Conservation (phyloP, 805 yeast genomes). For the Saccharomyces mikatae region DNA sequence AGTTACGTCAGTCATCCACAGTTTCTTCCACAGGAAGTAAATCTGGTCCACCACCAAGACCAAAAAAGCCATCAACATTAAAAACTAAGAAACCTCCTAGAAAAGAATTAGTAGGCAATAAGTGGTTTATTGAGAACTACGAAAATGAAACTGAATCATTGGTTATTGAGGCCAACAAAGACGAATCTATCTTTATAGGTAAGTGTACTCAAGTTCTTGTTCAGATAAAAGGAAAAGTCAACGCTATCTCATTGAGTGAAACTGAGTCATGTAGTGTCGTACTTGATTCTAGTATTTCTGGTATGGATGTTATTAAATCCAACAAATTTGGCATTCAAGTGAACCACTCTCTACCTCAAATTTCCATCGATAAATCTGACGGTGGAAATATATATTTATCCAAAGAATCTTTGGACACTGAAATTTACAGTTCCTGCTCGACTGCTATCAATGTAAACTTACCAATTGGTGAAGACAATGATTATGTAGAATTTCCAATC, state of each 20-base stretch:
- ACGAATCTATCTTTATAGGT: slow-evolving; percentile 85
- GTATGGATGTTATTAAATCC: slow-evolving; percentile 81
- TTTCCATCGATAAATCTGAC: slow-evolving; percentile 82
- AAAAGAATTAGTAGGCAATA: slow-evolving; percentile 73
- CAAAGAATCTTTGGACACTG: slow-evolving; percentile 60
- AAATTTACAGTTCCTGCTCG: slow-evolving; percentile 75
- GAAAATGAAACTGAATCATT: slow-evolving; percentile 50
- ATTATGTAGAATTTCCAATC: slow-evolving; percentile 69
- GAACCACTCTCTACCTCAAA: slow-evolving; percentile 70
- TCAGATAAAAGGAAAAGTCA: slow-evolving; percentile 84
- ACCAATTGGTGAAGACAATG: slow-evolving; percentile 62
- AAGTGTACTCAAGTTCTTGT: slow-evolving; percentile 66
- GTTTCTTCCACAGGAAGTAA: slow-evolving; percentile 32
- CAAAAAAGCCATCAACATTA: slow-evolving; percentile 70
- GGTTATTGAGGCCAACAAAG: slow-evolving; percentile 67
- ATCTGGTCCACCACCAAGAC: slow-evolving; percentile 59
- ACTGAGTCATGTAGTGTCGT: slow-evolving; percentile 69
- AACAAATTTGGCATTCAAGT: slow-evolving; percentile 78
- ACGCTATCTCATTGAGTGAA: slow-evolving; percentile 73
- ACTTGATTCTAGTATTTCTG: slow-evolving; percentile 76
- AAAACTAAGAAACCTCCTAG: slow-evolving; percentile 45
- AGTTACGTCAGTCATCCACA: slow-evolving; percentile 51
- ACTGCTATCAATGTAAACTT: slow-evolving; percentile 80
- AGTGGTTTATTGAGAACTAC: slow-evolving; percentile 82
- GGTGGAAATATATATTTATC: slow-evolving; percentile 76